Base-by-base conservation (phyloP, 208 protist species). In the Acanthamoeba sp. region DNA sequence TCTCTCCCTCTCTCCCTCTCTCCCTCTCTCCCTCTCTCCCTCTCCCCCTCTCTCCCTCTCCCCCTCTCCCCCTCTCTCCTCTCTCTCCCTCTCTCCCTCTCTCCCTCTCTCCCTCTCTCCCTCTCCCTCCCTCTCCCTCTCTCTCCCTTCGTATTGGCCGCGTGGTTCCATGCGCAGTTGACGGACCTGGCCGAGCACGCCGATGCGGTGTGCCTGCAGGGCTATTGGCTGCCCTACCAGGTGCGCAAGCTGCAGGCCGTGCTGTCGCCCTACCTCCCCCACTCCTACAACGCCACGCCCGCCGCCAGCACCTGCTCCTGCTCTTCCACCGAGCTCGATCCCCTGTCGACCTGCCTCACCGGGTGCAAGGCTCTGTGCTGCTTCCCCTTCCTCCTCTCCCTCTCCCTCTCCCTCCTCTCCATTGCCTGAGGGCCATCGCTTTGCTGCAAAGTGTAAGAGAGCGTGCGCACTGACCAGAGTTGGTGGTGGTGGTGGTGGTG, bases 211-310 rank as follows among this genome's bases (percentile, higher is more conserved):
- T 71, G 62, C 62, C 32, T 71, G 62, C 62, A 71, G 62, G 62
- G 62, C n/a, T 71, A 71, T 24, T 71, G 32, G n/a, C 62, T 71
- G 62, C 62, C 62, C 32, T 71, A 71, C 62, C 62, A 71, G 32
- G 32, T 71, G n/a, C n/a, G 12, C 1, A 71, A 71, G 62, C 62
- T 71, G 62, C 62, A 71, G 62, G 24, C 0, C n/a, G 29, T 71
- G 22, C 12, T 71, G 62, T n/a, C 12, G 62, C 62, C 62, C 62
- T 71, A 71, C 32, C 62, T 71, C 3, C 62, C 62, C 62, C 32
- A 71, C 62, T 71, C 62, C 62, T 71, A 71, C 62, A 34, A 12
- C 62, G 24, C 62, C n/a, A n/a, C 62, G 5, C 62, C 62, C 10
- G 62, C 62, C n/a, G n/a, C 7, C 18, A 24, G 12, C 24, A 71